phyloP scores from a whole-genome alignment of 768 basidiomycete genomes.

The Pleurotus citrinopileatus region DNA sequence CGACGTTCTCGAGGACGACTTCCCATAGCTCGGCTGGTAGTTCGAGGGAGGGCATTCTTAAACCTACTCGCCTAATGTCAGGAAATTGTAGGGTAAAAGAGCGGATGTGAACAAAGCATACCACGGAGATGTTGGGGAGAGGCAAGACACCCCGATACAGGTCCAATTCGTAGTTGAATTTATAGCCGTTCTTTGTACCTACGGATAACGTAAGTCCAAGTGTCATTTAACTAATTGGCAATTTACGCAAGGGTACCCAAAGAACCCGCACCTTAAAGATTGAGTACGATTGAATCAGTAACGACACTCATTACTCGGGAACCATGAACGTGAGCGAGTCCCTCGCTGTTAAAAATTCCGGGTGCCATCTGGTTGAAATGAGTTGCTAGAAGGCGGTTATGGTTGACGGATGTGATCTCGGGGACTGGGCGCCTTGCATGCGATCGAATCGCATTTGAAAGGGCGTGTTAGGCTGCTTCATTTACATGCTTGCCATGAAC shows the following conservation, averaged over 20 bases:
- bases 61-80: neutral
- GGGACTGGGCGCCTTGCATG: neutral
- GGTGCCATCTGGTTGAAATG: too few species aligned
- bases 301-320: neutral
- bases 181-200: neutral
- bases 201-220: neutral
- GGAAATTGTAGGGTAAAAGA: too few species aligned
- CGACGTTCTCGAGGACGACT: neutral
- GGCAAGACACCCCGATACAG: neutral
- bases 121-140: too few species aligned
- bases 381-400: too few species aligned
- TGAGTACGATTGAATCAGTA: neutral
- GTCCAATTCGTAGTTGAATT: neutral
- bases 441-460: too few species aligned
- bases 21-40: slow-evolving; percentile 6
- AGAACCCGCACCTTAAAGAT: neutral
- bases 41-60: neutral
- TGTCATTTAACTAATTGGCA: too few species aligned
- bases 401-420: neutral
- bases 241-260: too few species aligned
- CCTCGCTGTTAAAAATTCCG: neutral
- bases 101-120: too few species aligned
- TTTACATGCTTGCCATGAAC: neutral
- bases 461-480: too few species aligned
- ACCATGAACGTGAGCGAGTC: neutral